phyloP scores from a whole-genome alignment of 768 basidiomycete genomes.

The Macrolepiota dolichaula region DNA sequence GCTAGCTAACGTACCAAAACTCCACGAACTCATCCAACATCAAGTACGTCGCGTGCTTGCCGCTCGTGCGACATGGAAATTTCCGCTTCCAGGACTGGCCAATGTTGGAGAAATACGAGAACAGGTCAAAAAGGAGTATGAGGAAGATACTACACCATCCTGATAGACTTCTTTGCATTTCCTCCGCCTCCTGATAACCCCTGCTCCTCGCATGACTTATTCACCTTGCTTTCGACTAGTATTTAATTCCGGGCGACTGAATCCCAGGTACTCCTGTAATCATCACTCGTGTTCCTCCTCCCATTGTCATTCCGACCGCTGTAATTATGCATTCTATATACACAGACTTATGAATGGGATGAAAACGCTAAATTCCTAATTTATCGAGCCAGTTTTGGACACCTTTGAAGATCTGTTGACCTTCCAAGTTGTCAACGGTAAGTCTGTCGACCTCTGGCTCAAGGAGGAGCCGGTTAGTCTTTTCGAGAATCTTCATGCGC shows the following conservation, averaged over 20 bases:
- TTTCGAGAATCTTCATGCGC: conserved; percentile 30
- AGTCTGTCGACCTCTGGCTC: conserved; percentile 34
- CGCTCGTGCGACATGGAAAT: conserved; percentile 58
- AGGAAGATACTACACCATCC: conserved; percentile 21
- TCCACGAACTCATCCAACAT: conserved; percentile 90
- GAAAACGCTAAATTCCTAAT: conserved; percentile 38
- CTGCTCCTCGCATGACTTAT: neutral
- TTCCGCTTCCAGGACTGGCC: conserved; percentile 64
- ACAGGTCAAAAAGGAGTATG: conserved; percentile 28
- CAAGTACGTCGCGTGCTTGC: conserved; percentile 71
- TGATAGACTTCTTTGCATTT: neutral
- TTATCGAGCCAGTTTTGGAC: conserved; percentile 56
- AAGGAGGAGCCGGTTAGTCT: conserved; percentile 37
- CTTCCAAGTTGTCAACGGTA: conserved; percentile 30
- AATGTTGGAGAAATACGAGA: conserved; percentile 32
- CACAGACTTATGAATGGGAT: neutral
- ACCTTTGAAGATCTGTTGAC: conserved; percentile 32
- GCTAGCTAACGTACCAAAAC: conserved; percentile 93
- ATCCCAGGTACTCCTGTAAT: conserved; percentile 2
- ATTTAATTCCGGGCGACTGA: neutral
- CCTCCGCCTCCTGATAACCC: neutral
- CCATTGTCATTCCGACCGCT: neutral
- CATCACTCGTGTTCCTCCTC: neutral
- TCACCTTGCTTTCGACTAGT: neutral
- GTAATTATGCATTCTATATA: neutral